Evolutionary conservation across 371 early-diverging fungal genomes (phyloP), one percentile per base, ranked within the genome.

Genomic region (Mortierella sp.): DNA sequence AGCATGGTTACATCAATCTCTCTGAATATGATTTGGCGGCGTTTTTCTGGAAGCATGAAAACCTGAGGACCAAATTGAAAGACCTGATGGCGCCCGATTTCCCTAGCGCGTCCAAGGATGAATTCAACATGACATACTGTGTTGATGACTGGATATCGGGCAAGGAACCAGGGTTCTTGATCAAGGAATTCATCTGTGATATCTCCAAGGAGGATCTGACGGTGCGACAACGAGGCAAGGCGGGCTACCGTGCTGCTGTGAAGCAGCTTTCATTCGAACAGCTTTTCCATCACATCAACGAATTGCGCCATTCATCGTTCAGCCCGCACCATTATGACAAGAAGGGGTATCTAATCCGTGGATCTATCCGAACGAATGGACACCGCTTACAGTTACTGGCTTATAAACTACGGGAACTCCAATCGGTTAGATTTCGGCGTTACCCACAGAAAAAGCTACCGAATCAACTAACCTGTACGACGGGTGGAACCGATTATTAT

Each of bases 401-500:
- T n/a, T n/a, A n/a, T n/a, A n/a, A n/a, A n/a, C 47, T 66, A 16
- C 45, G 50, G 50, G 67, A 66, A 21, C 45, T n/a, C n/a, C n/a
- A n/a, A n/a, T n/a, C n/a, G n/a, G n/a, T n/a, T n/a, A n/a, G n/a
- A n/a, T n/a, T n/a, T n/a, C n/a, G n/a, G n/a, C n/a, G n/a, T n/a
- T n/a, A n/a, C n/a, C n/a, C n/a, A n/a, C n/a, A n/a, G n/a, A n/a
- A 68, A 6, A 57, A 29, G 56, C 29, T 47, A 46, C 62, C 62
- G 26, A 50, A 56, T 43, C 30, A 3, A 6, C 43, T 68, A 15
- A 68, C 57, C 16, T 57, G 57, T 11, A 68, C 68, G 19, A 18
- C 62, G 3, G 52, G 68, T 23, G 57, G 68, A 19, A 58, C 51
- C 4, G 63, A 69, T 37, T 48, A 58, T 28, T 62, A 62, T 47